Base-by-base conservation (phyloP, 441 rosid genomes). In the Viola pubescens region DNA sequence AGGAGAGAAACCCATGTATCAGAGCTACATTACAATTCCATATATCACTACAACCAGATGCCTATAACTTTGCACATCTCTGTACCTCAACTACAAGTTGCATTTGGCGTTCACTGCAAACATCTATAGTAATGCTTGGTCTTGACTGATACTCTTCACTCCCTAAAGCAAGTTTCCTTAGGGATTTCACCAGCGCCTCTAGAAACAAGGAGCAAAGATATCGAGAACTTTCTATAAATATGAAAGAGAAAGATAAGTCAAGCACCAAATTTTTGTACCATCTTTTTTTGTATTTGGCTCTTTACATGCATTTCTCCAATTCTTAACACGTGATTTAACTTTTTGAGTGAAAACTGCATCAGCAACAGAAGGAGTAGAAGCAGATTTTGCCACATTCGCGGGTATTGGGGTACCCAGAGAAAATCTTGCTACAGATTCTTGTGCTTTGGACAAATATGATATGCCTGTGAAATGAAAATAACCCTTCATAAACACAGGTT, bases 51-150 rank as follows among this genome's bases (percentile, higher is more conserved):
- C 52, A 3, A 47, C 12, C 53, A 4, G 48, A 69, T 69, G 54
- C 39, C 34, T 41, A 56, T 64, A 11, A 52, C 56, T 54, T 65
- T 26, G 19, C 16, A 48, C 13, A 12, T 56, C 54, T 73, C 39
- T 60, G 56, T 72, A 91, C 98, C 95, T 82, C 82, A 60, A 80
- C 50, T n/a, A 71, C 79, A 37, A 89, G 91, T 66, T 82, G 87
- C 55, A 73, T 84, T 72, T 89, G 98, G 44, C 83, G 88, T 65
- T 89, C 94, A 62, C 88, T 87, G 62, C 94, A 91, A 65, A 87
- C 87, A 53, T 89, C 97, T 59, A 89, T 78, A 56, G 75, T 81
- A 75, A 83, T 71, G 67, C 88, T 71, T 12, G 94, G 86, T 77
- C 97, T 81, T 11, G 95, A 83, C 52, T 80, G 71, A 75, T 68